These are phyloP conservation scores for Plasmodium fragile DNA, from an alignment of 169 alveolate species.

Conservation along the genomic window DNA sequence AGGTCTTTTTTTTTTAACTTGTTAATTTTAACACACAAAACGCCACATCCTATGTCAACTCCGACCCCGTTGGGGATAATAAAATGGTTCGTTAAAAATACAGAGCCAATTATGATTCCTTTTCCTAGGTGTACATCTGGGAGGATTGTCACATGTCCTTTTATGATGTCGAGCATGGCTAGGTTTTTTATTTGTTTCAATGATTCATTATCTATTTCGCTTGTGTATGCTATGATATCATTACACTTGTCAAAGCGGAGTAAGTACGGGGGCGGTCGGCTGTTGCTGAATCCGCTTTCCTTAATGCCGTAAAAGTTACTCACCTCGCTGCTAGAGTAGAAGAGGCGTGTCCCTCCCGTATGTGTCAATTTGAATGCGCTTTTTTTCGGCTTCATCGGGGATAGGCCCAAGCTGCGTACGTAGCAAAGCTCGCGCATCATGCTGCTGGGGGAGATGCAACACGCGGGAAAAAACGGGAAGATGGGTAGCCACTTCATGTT, in stretches of 20 bases:
- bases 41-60: constrained; percentile 84
- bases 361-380: not conserved
- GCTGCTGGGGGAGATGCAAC: not conserved
- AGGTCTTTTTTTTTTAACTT: constrained; percentile 65
- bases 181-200: constrained; percentile 66
- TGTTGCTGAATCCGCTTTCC: constrained; percentile 10
- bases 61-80: constrained; percentile 83
- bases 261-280: constrained; percentile 50
- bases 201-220: constrained; percentile 58
- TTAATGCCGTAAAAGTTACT: constrained; percentile 23
- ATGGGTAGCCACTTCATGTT: constrained; percentile 25
- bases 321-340: not conserved
- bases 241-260: constrained; percentile 28
- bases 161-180: constrained; percentile 69
- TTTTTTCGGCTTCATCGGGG: not conserved
- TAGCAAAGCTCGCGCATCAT: constrained; percentile 25
- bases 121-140: constrained; percentile 87
- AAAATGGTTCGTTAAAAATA: constrained; percentile 77
- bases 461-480: not conserved
- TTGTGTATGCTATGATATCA: constrained; percentile 60
- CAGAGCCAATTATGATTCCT: constrained; percentile 83
- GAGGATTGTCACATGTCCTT: constrained; percentile 82
- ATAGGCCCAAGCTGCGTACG: not conserved
- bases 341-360: not conserved
- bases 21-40: constrained; percentile 77